Evolutionary conservation across 2,329 filamentous ascomycete species (phyloP).

Genomic region (Canariomyces notabilis): DNA sequence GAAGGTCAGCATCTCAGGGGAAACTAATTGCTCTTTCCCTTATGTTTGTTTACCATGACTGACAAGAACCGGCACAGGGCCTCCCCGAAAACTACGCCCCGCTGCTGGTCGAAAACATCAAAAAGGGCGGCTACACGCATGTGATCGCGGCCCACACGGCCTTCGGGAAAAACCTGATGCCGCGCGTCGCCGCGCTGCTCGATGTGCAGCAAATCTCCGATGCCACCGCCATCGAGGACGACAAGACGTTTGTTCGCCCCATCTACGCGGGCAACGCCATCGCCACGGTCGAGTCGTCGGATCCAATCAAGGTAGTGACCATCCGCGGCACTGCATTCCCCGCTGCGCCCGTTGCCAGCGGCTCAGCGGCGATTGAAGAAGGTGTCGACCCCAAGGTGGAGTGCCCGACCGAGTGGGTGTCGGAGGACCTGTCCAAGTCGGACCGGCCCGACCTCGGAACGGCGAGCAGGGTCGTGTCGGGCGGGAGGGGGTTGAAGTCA

Average conservation of each 20-base stretch:
- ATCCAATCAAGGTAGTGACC: slow-evolving; percentile 82
- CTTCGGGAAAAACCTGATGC: slow-evolving; percentile 93
- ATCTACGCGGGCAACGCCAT: slow-evolving; percentile 99
- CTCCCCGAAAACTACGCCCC: slow-evolving; percentile 93
- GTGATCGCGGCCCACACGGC: slow-evolving; percentile 86
- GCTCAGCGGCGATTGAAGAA: slow-evolving; percentile 71
- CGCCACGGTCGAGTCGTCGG: slow-evolving; percentile 85
- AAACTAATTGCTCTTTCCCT: not conserved
- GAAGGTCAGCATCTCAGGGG: slow-evolving; percentile 58
- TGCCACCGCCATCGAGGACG: slow-evolving; percentile 77
- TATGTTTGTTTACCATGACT: not conserved
- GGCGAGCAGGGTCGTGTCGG: slow-evolving; percentile 85
- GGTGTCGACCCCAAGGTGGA: slow-evolving; percentile 78
- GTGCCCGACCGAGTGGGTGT: slow-evolving; percentile 78
- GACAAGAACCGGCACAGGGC: slow-evolving; percentile 53
- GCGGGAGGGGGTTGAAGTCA: slow-evolving; percentile 90
- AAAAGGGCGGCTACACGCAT: slow-evolving; percentile 90
- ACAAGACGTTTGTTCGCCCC: slow-evolving; percentile 91
- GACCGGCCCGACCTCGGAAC: slow-evolving; percentile 90
- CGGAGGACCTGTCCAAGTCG: slow-evolving; percentile 86
- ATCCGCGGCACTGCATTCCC: slow-evolving; percentile 91
- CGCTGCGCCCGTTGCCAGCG: slow-evolving; percentile 63
- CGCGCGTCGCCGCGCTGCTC: slow-evolving; percentile 83
- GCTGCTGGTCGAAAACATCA: slow-evolving; percentile 90
- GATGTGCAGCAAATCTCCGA: slow-evolving; percentile 94